Base-by-base conservation (phyloP, 129 eudicot genomes). In the Artemisia argyi region DNA sequence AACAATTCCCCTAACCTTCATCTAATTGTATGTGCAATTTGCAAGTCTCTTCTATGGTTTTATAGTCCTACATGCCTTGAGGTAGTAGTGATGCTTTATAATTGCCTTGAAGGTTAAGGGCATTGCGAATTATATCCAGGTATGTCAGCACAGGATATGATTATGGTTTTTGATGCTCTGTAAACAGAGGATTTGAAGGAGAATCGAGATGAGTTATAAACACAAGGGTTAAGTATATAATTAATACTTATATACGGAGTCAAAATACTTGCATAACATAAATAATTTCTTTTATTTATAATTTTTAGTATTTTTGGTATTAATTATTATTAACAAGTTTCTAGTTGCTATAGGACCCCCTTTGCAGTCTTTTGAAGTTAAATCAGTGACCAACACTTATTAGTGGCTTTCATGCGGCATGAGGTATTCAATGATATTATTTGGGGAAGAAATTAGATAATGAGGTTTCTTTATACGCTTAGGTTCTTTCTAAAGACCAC, bases 1-100 rank as follows among this genome's bases (percentile, higher is more conserved):
- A 70, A 39, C 35, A 28, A 16, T 32, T 58, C 69, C 50, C 69
- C 49, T 30, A 74, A 44, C 15, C 65, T 19, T 64, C 57, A 35
- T 57, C 57, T 57, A 26, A 76, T 50, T 16, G 7, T 48, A 24
- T 20, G 28, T 52, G n/a, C 24, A 35, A 58, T 44, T 57, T 12
- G 81, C 68, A 35, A 53, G 49, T 61, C 61, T 75, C 60, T 11
- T 5, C 11, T 24, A 75, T 76, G 52, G 54, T 68, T 28, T 66
- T 68, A 18, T 76, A 14, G 22, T 17, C 51, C 7, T 18, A 55
- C 67, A 76, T 76, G 69, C 50, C 54, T 66, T 68, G 74, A 28
- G 74, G 60, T 67, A 30, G 61, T 76, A 57, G 73, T 74, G 54
- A 74, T 65, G 15, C 67, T 75, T 56, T 52, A 13, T 46, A 16